These are phyloP conservation scores for Torulaspora gathmanii DNA, from an alignment of 805 yeast species.

Conservation along the genomic window DNA sequence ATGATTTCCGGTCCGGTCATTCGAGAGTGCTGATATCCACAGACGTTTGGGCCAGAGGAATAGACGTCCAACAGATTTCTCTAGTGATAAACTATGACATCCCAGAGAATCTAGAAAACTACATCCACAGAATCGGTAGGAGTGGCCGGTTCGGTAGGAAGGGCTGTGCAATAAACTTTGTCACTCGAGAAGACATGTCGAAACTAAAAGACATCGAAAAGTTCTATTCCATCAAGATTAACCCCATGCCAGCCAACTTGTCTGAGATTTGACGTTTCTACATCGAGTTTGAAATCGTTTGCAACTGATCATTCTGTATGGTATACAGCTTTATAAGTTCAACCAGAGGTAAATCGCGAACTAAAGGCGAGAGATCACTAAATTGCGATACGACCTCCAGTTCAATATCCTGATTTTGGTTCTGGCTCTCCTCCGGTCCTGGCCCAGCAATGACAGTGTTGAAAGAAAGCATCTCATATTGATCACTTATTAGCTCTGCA, in stretches of 20 bases:
- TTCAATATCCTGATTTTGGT: slow-evolving; percentile 15
- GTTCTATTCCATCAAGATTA: slow-evolving; percentile 84
- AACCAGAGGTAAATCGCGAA: slow-evolving; percentile 18
- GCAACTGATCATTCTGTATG: slow-evolving; percentile 29
- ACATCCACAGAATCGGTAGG: slow-evolving; percentile 96
- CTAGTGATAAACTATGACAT: slow-evolving; percentile 91
- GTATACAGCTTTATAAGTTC: slow-evolving; percentile 25
- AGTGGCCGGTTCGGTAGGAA: slow-evolving; percentile 98
- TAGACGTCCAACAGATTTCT: slow-evolving; percentile 96
- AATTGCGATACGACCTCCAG: slow-evolving; percentile 31
- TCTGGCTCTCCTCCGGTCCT: slow-evolving; percentile 2
- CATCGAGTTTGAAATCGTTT: slow-evolving; percentile 20
- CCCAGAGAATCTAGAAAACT: slow-evolving; percentile 86
- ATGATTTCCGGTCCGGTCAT: slow-evolving; percentile 90
- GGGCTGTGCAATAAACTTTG: slow-evolving; percentile 95
- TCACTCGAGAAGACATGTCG: slow-evolving; percentile 72
- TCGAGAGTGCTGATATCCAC: slow-evolving; percentile 91
- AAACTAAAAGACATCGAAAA: slow-evolving; percentile 81
- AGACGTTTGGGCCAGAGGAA: slow-evolving; percentile 96
- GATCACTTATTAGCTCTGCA: slow-evolving; percentile 29
- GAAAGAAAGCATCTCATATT: slow-evolving; percentile 25
- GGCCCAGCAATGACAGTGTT: slow-evolving; percentile 5
- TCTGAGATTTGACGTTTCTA: slow-evolving; percentile 40
- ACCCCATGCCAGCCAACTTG: slow-evolving; percentile 83
- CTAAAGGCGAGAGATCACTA: slow-evolving; percentile 14